These are phyloP conservation scores for Apostasia ramifera DNA, from an alignment of 106 monocot species.

Conservation along the genomic window DNA sequence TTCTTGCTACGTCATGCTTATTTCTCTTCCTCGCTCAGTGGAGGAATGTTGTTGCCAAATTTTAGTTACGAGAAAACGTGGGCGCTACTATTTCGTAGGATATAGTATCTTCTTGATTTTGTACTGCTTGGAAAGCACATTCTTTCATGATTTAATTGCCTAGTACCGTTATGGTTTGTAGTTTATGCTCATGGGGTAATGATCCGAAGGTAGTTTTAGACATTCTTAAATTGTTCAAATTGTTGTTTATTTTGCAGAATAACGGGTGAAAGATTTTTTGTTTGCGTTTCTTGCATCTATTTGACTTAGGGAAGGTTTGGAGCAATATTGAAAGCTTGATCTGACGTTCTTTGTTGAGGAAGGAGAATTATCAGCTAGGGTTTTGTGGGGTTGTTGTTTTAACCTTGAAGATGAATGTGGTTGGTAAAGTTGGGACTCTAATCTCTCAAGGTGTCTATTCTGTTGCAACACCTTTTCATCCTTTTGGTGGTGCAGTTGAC, in stretches of 20 bases:
- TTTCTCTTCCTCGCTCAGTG: too few species aligned
- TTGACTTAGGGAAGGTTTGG: too few species aligned
- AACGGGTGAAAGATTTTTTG: background rate
- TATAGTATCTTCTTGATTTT: background rate
- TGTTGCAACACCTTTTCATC: constrained; percentile 95
- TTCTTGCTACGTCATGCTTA: background rate
- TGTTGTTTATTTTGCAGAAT: constrained; percentile 1
- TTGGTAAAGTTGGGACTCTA: constrained; percentile 76
- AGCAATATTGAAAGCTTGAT: too few species aligned
- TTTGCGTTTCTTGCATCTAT: too few species aligned
- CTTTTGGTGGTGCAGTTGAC: constrained; percentile 94
- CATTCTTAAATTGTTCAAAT: background rate
- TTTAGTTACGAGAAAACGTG: background rate
- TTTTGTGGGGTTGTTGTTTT: background rate
- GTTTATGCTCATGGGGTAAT: background rate
- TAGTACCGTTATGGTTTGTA: background rate
- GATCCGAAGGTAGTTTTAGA: background rate
- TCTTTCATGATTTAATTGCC: too few species aligned
- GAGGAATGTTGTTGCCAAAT: too few species aligned
- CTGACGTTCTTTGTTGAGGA: too few species aligned
- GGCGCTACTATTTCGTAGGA: too few species aligned
- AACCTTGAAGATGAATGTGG: constrained; percentile 69
- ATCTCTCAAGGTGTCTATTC: constrained; percentile 95
- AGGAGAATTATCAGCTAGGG: background rate
- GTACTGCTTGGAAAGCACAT: background rate